phyloP scores from a whole-genome alignment of 2,329 filamentous ascomycete genomes.

The Aspergillus sp. region DNA sequence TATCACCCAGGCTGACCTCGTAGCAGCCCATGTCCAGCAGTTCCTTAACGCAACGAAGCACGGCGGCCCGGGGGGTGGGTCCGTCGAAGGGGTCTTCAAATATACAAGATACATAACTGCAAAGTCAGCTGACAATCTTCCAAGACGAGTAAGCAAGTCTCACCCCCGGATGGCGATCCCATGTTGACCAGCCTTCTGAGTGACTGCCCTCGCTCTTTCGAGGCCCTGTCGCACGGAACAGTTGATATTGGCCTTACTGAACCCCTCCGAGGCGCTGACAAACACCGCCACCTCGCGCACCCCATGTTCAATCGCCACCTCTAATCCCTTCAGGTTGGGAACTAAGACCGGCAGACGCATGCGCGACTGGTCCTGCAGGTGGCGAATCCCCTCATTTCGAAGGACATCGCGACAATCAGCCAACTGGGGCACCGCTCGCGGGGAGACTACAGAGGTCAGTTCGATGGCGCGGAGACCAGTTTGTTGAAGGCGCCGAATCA shows the following conservation, averaged over 20 bases:
- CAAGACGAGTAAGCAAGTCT: conserved; percentile 4
- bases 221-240: conserved; percentile 41
- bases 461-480: conserved; percentile 75
- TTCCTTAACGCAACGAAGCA: conserved; percentile 52
- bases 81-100: conserved; percentile 52
- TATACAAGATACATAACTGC: conserved; percentile 42
- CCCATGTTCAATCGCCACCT: conserved; percentile 55
- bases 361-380: conserved; percentile 50
- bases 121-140: not conserved
- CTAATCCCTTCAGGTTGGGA: conserved; percentile 45
- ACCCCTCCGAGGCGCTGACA: conserved; percentile 43
- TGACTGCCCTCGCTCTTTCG: conserved; percentile 32
- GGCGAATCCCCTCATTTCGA: conserved; percentile 33
- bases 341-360: conserved; percentile 40
- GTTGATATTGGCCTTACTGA: conserved; percentile 45
- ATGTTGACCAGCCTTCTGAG: conserved; percentile 23
- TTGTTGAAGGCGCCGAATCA: conserved; percentile 67
- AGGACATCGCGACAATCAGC: conserved; percentile 32
- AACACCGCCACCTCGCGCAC: conserved; percentile 44
- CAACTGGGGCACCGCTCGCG: conserved; percentile 82
- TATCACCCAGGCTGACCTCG: conserved; percentile 87
- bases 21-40: conserved; percentile 85
- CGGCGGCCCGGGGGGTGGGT: conserved; percentile 51
- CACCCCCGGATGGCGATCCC: conserved; percentile 38
- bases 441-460: conserved; percentile 77